phyloP scores from a whole-genome alignment of 257 asterid species.

The Linderniella brevidens region DNA sequence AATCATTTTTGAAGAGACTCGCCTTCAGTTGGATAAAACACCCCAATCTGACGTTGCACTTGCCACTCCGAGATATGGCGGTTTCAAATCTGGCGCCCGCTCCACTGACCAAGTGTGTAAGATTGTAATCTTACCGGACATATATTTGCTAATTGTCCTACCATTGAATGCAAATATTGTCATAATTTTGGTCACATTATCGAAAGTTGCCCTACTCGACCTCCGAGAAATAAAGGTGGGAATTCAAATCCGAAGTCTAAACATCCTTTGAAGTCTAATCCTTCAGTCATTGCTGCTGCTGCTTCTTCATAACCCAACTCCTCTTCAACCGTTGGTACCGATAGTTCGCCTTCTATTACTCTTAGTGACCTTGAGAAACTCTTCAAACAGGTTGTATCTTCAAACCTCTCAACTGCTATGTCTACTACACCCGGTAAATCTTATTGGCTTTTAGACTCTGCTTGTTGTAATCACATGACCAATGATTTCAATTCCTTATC shows the following conservation, averaged over 20 bases:
- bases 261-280: neutral
- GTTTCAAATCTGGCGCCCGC: neutral
- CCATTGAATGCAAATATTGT: constrained; percentile 4
- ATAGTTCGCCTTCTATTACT: constrained; percentile 1
- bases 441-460: constrained; percentile 8
- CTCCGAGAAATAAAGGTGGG: neutral
- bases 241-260: neutral
- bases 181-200: constrained; percentile 7
- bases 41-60: neutral
- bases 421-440: constrained; percentile 7
- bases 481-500: neutral
- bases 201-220: constrained; percentile 9
- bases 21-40: neutral
- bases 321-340: neutral
- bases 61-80: neutral
- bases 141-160: constrained; percentile 2
- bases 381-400: constrained; percentile 11
- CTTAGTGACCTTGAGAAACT: constrained; percentile 8
- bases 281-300: neutral
- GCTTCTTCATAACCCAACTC: too few species aligned
- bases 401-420: constrained; percentile 3
- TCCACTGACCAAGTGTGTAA: neutral
- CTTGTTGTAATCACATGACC: constrained; percentile 13
- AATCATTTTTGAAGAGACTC: neutral
- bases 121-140: constrained; percentile 3